Conservation (phyloP, 306 rosid species). For the Canavalia ensiformis region DNA sequence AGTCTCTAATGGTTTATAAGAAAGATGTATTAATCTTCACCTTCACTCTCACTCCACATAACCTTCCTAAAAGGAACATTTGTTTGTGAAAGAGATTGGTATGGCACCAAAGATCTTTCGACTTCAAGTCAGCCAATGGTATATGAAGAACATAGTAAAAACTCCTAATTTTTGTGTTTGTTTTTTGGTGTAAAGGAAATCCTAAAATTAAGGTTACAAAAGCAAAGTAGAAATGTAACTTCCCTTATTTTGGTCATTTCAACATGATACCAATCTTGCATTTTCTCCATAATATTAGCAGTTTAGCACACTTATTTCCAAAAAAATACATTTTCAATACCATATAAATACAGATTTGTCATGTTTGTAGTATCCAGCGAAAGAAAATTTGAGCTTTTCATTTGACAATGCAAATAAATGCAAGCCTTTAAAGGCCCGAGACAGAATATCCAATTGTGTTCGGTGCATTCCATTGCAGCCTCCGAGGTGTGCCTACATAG, state of each 20-base stretch:
- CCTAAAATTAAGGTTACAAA: neutral
- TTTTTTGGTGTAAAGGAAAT: conserved; percentile 10
- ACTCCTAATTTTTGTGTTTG: neutral
- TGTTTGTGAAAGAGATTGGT: neutral
- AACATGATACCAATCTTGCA: neutral
- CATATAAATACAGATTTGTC: neutral
- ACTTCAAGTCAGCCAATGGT: conserved; percentile 16
- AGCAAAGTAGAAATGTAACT: conserved; percentile 8
- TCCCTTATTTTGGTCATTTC: conserved; percentile 6
- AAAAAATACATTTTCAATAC: neutral
- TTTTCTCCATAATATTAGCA: neutral
- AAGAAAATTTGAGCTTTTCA: conserved; percentile 7
- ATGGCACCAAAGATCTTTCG: neutral
- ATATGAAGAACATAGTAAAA: neutral
- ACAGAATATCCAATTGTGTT: conserved; percentile 1
- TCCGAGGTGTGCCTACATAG: conserved; percentile 22
- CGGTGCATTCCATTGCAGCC: conserved; percentile 12
- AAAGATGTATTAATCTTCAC: neutral
- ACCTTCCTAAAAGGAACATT: neutral
- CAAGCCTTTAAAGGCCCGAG: neutral
- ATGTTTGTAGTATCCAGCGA: neutral
- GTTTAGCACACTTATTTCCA: conserved; percentile 1
- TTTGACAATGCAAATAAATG: neutral
- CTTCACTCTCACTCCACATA: neutral
- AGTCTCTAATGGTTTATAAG: neutral